Evolutionary conservation across 2,329 filamentous ascomycete genomes (phyloP).

Genomic region (Fusarium multiceps): DNA sequence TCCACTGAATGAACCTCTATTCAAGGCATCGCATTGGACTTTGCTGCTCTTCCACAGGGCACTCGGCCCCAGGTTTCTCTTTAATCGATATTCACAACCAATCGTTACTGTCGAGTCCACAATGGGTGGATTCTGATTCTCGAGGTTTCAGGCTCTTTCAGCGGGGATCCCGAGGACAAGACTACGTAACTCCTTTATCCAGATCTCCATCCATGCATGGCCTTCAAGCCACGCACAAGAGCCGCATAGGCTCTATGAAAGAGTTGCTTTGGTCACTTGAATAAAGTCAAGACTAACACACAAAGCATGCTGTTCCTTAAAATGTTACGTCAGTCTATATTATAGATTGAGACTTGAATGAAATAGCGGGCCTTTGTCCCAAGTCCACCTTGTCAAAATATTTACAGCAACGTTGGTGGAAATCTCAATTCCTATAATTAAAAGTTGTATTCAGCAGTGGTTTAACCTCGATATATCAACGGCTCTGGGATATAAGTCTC

Average conservation of each 20-base stretch:
- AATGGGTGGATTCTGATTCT: not conserved
- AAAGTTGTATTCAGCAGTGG: not conserved
- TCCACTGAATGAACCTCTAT: conserved; percentile 8
- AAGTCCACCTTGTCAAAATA: not conserved
- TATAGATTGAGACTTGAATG: not conserved
- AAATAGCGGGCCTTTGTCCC: not conserved
- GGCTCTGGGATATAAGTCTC: not conserved
- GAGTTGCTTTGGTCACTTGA: not conserved
- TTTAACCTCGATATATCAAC: not conserved
- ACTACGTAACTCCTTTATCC: not conserved
- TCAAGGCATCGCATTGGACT: not conserved
- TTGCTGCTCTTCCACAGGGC: conserved; percentile 1
- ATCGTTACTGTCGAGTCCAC: conserved; percentile 4
- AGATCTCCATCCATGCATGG: not conserved
- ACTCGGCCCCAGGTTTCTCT: conserved; percentile 7
- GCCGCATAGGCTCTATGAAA: not conserved
- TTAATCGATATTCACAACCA: not conserved
- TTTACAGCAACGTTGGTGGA: not conserved
- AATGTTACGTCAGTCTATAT: not conserved
- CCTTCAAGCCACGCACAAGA: conserved; percentile 11
- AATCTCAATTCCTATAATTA: not conserved
- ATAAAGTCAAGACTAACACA: not conserved
- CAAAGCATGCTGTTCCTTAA: not conserved
- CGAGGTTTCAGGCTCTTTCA: conserved; percentile 13
- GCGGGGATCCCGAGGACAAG: conserved; percentile 6